These are phyloP conservation scores for Fomitopsis betulina DNA, from an alignment of 1,284 basidiomycete species.

Conservation along the genomic window DNA sequence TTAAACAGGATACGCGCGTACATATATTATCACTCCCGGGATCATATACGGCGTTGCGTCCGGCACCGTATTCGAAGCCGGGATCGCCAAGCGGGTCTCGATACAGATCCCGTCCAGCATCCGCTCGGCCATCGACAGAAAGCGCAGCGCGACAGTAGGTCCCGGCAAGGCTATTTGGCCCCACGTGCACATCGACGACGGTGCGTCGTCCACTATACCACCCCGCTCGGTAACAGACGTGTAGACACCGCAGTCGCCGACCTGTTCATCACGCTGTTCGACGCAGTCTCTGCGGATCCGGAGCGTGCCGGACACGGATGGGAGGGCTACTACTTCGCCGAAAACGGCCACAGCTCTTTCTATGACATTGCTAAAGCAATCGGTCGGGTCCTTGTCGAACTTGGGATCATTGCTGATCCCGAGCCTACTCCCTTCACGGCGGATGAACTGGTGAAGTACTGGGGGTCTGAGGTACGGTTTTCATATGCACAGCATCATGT, in stretches of 20 bases:
- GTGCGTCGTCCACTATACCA: slow-evolving; percentile 18
- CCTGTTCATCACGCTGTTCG: slow-evolving; percentile 17
- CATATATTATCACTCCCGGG: slow-evolving; percentile 43
- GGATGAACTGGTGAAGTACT: slow-evolving; percentile 26
- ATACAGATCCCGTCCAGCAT: slow-evolving; percentile 41
- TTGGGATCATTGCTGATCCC: slow-evolving; percentile 18
- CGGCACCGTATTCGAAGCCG: slow-evolving; percentile 38
- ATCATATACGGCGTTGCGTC: slow-evolving; percentile 44
- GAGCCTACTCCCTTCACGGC: slow-evolving; percentile 26
- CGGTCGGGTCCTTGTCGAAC: slow-evolving; percentile 26
- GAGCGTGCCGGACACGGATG: slow-evolving; percentile 30
- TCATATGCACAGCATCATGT: too few species aligned
- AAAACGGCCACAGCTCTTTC: slow-evolving; percentile 38
- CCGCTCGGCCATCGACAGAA: slow-evolving; percentile 27
- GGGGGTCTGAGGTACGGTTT: slow-evolving; percentile 9
- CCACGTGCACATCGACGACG: slow-evolving; percentile 40
- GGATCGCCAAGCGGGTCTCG: slow-evolving; percentile 40
- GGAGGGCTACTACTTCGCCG: slow-evolving; percentile 43
- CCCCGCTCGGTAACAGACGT: too few species aligned
- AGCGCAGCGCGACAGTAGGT: slow-evolving; percentile 24
- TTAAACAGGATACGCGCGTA: slow-evolving; percentile 34
- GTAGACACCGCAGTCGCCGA: slow-evolving; percentile 11
- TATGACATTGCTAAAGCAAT: slow-evolving; percentile 34
- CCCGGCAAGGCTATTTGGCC: slow-evolving; percentile 38
- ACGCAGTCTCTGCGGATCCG: slow-evolving; percentile 6